Evolutionary conservation across 306 rosid species (phyloP).

Genomic region (Inga laurina): DNA sequence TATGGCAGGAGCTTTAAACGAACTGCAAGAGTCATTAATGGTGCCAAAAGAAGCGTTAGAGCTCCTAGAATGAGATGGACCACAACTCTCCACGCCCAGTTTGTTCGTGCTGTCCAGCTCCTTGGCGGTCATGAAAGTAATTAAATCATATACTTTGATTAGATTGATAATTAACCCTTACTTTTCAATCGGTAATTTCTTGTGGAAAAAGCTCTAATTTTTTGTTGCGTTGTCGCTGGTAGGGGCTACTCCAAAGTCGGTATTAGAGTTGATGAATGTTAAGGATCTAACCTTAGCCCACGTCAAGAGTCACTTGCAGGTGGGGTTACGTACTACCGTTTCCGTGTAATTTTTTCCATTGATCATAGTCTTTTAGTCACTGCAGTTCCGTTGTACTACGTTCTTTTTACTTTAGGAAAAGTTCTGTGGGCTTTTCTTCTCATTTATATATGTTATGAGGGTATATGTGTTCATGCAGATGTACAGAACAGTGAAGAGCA

Average conservation of each 20-base stretch:
- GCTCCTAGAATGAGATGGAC: conserved; percentile 99
- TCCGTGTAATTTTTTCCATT: conserved; percentile 16
- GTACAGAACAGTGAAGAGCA: conserved; percentile 99
- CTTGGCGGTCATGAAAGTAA: conserved; percentile 96
- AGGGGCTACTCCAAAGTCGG: conserved; percentile 98
- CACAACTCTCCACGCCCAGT: conserved; percentile 89
- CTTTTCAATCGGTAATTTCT: background rate
- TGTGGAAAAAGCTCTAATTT: conserved; percentile 9
- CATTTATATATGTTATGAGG: conserved; percentile 23
- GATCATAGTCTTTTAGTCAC: conserved; percentile 1
- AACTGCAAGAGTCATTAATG: conserved; percentile 37
- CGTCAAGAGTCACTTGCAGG: conserved; percentile 99
- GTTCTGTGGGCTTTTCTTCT: conserved; percentile 41
- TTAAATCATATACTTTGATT: background rate
- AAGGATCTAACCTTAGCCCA: conserved; percentile 97
- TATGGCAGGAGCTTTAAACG: conserved; percentile 60
- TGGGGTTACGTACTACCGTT: conserved; percentile 34
- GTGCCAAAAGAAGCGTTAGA: conserved; percentile 64
- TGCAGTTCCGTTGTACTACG: background rate
- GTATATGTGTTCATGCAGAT: conserved; percentile 68
- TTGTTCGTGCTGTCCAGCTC: conserved; percentile 88
- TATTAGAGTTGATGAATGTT: conserved; percentile 89
- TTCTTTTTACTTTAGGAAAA: conserved; percentile 19
- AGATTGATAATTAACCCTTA: background rate
- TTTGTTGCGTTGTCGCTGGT: conserved; percentile 1